Base-by-base conservation (phyloP, 768 basidiomycete genomes). In the Suillus subalutaceus region DNA sequence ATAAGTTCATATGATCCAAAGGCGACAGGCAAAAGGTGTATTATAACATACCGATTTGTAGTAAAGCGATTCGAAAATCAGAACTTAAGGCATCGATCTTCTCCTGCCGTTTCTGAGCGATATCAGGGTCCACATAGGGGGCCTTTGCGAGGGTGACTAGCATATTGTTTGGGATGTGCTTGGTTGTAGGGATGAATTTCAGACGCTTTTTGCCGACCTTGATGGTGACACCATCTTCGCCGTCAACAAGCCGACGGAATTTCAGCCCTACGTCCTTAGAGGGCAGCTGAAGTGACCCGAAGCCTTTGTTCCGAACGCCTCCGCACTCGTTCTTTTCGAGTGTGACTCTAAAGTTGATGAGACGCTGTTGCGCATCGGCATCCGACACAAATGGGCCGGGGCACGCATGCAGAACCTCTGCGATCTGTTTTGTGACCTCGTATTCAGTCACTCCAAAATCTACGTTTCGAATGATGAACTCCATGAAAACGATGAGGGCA, bases 41-140 rank as follows among this genome's bases (percentile, higher is more conserved):
- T 80, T 84, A 86, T 72, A 85, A 85, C 40, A 84, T 69, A 30
- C 92, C 92, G 67, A 93, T 88, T 74, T 93, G 92, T 50, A 93
- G 78, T 10, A 79, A 78, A 63, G 85, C 81, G 13, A 93, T 79
- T 38, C 88, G 86, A 30, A 92, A 77, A 13, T 79, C 79, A 8
- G 82, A 76, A 18, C 82, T 73, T 13, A 90, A 78, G 4, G 80
- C 74, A 32, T 74, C 70, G 12, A 87, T 70, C 46, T 78, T 90
- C 35, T 73, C 60, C 62, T 78, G 74, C 63, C 81, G 85, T 52
- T 85, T 80, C 72, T 84, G 82, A 59, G 85, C 87, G 3, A 83
- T 79, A 35, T 84, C 80, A 0, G 89, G 88, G 66, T 85, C 74
- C 18, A 87, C 78, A 67, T 83, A 90, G 0, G 82, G 85, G 0